Percentiles rank a stretch among this genome's conserved stretches.
phyloP scores from a whole-genome alignment of 352 stramenopile genomes.

The Phytophthora hybrid region DNA sequence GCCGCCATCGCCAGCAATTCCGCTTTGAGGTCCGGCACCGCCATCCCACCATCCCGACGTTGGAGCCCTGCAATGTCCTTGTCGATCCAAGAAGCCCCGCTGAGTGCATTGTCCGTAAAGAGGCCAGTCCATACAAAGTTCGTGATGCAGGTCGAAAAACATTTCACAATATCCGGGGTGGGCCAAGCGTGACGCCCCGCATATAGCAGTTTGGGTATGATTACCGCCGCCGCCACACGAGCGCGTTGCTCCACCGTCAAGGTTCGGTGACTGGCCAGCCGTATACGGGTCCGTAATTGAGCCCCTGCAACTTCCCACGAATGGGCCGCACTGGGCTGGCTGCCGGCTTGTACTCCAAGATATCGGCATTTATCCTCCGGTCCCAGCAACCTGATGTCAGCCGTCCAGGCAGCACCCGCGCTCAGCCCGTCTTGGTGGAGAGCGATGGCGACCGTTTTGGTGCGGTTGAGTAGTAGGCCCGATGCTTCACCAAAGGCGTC shows the following conservation, averaged over 20 bases:
- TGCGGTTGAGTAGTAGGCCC: neutral
- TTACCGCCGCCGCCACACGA: neutral
- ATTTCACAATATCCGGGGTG: neutral
- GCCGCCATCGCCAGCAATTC: no score
- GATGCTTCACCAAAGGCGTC: neutral
- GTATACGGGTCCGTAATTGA: neutral
- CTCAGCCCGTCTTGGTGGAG: neutral
- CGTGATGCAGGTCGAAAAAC: neutral
- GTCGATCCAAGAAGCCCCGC: no score
- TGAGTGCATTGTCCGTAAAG: neutral
- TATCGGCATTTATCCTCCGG: neutral
- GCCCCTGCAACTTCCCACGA: neutral
- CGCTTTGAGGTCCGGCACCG: no score
- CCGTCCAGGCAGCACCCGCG: neutral
- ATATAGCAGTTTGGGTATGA: no score
- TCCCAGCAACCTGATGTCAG: no score
- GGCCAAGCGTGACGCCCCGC: neutral
- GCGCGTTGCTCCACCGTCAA: neutral
- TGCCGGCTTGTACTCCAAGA: neutral
- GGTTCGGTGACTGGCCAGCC: neutral
- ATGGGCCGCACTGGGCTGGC: no score
- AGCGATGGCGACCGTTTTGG: neutral
- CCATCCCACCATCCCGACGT: no score
- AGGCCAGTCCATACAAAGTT: neutral
- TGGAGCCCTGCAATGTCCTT: no score